Evolutionary conservation across 208 protist species (phyloP), one percentile per base, ranked within the genome.

Genomic region (Trypanosoma lewisi): DNA sequence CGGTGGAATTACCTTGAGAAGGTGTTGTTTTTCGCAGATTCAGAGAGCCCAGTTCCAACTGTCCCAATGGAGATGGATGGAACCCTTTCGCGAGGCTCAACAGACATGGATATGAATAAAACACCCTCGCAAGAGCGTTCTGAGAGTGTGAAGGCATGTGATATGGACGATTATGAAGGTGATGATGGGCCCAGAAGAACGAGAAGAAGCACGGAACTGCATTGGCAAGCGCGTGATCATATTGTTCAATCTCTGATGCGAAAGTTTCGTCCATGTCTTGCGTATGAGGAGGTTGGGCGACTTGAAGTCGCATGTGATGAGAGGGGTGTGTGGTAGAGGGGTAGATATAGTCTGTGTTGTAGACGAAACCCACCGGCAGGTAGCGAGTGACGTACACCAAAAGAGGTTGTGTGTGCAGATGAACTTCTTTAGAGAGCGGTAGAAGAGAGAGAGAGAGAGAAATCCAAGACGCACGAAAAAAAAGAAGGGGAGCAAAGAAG

Each of bases 1-100:
- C 33, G 50, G 1, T 57, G 49, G 50, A 12, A 9, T 1, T 67
- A 67, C 28, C 49, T 67, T 39, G 61, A 67, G 36, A 67, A 67
- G 25, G 39, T 58, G 7, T 8, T 67, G 8, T 50, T 58, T 57
- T 28, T 67, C 8, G 51, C 31, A 34, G 48, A 67, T 25, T 51
- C 37, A 3, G 49, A 39, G n/a, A 58, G 50, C 23, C 39, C 50
- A 16, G 61, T 57, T 34, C 51, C 49, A 2, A 67, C 37, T 30
- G 28, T 67, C 27, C 50, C 49, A 17, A 25, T 37, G 23, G 49
- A 58, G 28, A 27, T 49, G 23, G 27, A 21, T 21, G 14, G 50
- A 12, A 33, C 25, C 1, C 28, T 28, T 6, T 67, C 51, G 23
- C 61, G 12, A 41, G 21, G 34, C 8, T 67, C 50, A 36, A 58